Conservation (phyloP, 2,329 filamentous ascomycete genomes). For the Atkinsonella texensis region DNA sequence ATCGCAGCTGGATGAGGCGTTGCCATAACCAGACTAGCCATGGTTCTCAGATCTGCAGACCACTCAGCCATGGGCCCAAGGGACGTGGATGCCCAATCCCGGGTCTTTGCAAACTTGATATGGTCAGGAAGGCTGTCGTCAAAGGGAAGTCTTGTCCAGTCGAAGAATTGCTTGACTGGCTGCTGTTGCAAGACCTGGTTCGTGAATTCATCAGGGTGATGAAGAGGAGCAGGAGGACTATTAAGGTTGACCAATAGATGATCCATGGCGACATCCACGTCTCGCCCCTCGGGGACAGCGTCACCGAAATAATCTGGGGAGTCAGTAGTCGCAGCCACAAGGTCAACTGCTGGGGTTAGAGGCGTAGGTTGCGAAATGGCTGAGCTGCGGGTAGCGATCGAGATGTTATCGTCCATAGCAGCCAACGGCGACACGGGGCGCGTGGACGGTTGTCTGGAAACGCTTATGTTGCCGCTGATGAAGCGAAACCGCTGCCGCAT, state of each 20-base stretch:
- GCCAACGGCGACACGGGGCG: conserved; percentile 28
- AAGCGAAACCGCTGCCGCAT: conserved; percentile 57
- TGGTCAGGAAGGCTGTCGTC: conserved; percentile 54
- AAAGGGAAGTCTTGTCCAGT: conserved; percentile 66
- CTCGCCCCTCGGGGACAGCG: conserved; percentile 8
- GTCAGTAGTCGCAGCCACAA: conserved; percentile 9
- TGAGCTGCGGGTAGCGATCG: conserved; percentile 7
- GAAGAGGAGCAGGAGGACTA: conserved; percentile 11
- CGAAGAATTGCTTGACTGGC: conserved; percentile 36
- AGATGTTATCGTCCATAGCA: conserved; percentile 23
- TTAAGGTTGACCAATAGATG: conserved; percentile 3
- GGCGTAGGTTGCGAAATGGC: conserved; percentile 22
- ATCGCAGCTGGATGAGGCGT: conserved; percentile 63
- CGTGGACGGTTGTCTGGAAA: conserved; percentile 11
- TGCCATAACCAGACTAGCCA: conserved; percentile 75
- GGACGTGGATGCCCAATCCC: conserved; percentile 62
- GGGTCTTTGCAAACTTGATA: conserved; percentile 57
- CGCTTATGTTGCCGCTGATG: conserved; percentile 42
- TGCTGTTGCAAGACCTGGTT: conserved; percentile 25
- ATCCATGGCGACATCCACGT: conserved; percentile 3
- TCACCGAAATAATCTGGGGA: conserved; percentile 32
- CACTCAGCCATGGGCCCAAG: conserved; percentile 67
- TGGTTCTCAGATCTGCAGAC: conserved; percentile 58
- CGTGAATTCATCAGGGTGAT: conserved; percentile 30
- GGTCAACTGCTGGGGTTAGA: conserved; percentile 19